phyloP scores from a whole-genome alignment of 1,284 basidiomycete genomes.

The Sporisorium exsertum region DNA sequence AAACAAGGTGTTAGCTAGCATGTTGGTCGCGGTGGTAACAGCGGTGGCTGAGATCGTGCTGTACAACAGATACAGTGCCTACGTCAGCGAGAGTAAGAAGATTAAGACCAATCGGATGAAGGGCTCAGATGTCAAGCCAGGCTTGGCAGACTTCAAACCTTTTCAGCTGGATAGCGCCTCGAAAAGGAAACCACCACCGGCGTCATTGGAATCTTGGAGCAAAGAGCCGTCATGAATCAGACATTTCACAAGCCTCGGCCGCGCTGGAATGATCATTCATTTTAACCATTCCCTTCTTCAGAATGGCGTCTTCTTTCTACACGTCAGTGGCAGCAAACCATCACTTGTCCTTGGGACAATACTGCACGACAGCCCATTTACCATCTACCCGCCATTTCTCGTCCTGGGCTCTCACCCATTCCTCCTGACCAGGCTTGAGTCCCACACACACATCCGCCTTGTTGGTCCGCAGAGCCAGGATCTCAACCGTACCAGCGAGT shows the following conservation, averaged over 20 bases:
- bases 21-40: conserved; percentile 33
- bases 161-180: conserved; percentile 12
- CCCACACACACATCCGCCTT: conserved; percentile 80
- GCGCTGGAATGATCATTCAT: not conserved
- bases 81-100: conserved; percentile 32
- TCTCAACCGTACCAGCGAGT: conserved; percentile 78
- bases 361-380: conserved; percentile 62
- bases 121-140: conserved; percentile 27
- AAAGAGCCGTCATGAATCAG: conserved; percentile 21
- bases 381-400: conserved; percentile 62
- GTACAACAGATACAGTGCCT: conserved; percentile 39
- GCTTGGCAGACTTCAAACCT: conserved; percentile 17
- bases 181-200: not conserved
- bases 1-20: conserved; percentile 30
- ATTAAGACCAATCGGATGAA: conserved; percentile 23
- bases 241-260: not conserved
- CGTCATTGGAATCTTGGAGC: not conserved
- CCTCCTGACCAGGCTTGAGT: conserved; percentile 53
- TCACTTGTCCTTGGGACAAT: conserved; percentile 38
- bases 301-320: not conserved
- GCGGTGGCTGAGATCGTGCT: conserved; percentile 41
- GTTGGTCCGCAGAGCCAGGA: conserved; percentile 89
- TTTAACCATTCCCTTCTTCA: not conserved
- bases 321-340: not conserved
- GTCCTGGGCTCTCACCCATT: conserved; percentile 52